Base-by-base conservation (phyloP, 305 asterid species). In the Fraxinus nigra region DNA sequence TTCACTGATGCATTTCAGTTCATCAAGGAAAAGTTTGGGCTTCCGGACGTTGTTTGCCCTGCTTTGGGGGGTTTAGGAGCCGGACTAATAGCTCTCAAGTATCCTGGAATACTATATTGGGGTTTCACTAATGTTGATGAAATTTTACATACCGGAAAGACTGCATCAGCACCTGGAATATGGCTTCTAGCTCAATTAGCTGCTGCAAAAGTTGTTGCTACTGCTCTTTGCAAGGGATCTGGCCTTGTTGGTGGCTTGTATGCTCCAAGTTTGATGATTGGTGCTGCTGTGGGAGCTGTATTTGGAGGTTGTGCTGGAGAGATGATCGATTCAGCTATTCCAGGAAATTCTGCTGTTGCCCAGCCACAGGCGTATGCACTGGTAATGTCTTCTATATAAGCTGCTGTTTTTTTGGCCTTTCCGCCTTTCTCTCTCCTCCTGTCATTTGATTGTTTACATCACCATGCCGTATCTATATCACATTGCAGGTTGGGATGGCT, bases 261-360 rank as follows among this genome's bases (percentile, higher is more conserved):
- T 85, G 99, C 99, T 74, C 99, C 99, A 80, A 96, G 99, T 87
- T 88, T 96, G 87, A 96, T 96, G 99, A 96, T 96, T 83, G 99
- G 99, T 89, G 97, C 99, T 84, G 98, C 99, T 81, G 97, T 94
- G 20, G 99, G 99, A 81, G 99, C 98, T 61, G 97, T 94, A 32
- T 96, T 96, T 88, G 99, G 99, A 72, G 99, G 98, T 78, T 84
- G 87, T 80, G 95, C 99, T 11, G 98, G 98, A 65, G 96, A 94
- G 88, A 87, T 96, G 70, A 94, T 96, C 37, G 92, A 96, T 87
- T 88, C 95, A 22, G 98, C 99, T 82, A 93, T 96, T 88, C 98
- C 99, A 16, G 98, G 99, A 85, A 93, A 93, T 89, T 89, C 97
- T 72, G 97, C 98, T 78, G 85, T 96, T 88, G 99, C 98, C 54